Percentiles rank a stretch among this genome's conserved stretches.
Evolutionary conservation across 2,329 filamentous ascomycete species (phyloP).

Genomic region (Capronia coronata): DNA sequence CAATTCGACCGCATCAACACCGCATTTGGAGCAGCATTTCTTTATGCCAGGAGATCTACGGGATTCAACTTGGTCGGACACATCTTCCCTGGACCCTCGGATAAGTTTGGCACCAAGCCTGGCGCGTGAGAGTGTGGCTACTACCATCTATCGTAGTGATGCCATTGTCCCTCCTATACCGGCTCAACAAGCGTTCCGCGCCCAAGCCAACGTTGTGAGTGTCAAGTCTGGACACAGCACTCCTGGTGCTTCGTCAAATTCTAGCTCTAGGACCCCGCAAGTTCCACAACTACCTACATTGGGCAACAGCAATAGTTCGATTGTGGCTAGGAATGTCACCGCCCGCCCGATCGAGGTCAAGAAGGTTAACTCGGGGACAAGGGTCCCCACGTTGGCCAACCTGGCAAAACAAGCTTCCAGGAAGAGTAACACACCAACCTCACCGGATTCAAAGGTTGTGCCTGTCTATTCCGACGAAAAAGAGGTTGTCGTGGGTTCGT

Average conservation of each 20-base stretch:
- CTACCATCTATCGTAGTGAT: constrained; percentile 89
- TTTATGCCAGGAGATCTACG: constrained; percentile 86
- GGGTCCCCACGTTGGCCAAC: constrained; percentile 32
- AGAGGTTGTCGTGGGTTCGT: constrained; percentile 21
- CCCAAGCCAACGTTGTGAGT: constrained; percentile 86
- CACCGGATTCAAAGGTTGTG: constrained; percentile 13
- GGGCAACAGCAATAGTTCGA: constrained; percentile 37
- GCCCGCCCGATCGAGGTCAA: constrained; percentile 43
- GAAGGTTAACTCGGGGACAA: constrained; percentile 31
- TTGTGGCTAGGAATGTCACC: constrained; percentile 40
- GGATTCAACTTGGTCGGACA: constrained; percentile 74
- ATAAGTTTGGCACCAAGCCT: constrained; percentile 47
- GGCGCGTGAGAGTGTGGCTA: constrained; percentile 64
- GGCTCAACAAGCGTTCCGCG: constrained; percentile 78
- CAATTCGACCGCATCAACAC: constrained; percentile 53
- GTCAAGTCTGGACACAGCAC: constrained; percentile 65
- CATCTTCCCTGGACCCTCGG: constrained; percentile 35
- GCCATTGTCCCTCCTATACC: constrained; percentile 72
- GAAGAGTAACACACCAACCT: constrained; percentile 19
- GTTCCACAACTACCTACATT: constrained; percentile 32
- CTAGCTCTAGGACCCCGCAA: constrained; percentile 61
- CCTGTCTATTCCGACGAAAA: constrained; percentile 25
- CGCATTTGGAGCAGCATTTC: constrained; percentile 65
- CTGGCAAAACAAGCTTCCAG: constrained; percentile 28
- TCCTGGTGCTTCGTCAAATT: constrained; percentile 45